Percentiles rank a stretch among this genome's conserved stretches.
These are phyloP conservation scores for Tulasnella sp. DNA, from an alignment of 768 basidiomycete genomes.

Conservation along the genomic window DNA sequence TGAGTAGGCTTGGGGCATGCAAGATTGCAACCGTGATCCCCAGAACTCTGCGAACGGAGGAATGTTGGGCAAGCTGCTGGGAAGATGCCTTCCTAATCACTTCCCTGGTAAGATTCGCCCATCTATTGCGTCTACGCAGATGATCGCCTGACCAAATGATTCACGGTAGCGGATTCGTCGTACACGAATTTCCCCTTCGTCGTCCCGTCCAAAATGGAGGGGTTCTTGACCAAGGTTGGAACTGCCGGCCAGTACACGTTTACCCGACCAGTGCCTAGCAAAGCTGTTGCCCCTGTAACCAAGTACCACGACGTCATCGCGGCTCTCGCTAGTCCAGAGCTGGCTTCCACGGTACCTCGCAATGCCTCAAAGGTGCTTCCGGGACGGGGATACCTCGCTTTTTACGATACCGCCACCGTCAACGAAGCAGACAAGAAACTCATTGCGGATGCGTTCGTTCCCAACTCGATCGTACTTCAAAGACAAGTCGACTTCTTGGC, in stretches of 20 bases:
- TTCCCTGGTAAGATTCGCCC: constrained; percentile 49
- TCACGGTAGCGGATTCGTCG: too few relatives aligned
- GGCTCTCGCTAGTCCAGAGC: constrained; percentile 8
- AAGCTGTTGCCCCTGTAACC: background rate
- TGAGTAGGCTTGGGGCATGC: too few relatives aligned
- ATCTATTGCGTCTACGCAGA: background rate
- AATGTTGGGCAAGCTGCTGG: constrained; percentile 66
- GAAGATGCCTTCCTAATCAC: too few relatives aligned
- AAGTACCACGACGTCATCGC: background rate
- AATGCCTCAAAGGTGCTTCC: background rate
- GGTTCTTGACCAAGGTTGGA: constrained; percentile 40
- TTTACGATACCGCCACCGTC: too few relatives aligned
- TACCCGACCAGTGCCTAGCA: constrained; percentile 42
- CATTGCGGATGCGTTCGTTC: constrained; percentile 7
- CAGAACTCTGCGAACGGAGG: constrained; percentile 66
- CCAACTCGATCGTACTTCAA: background rate
- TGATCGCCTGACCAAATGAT: background rate
- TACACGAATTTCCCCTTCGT: constrained; percentile 82
- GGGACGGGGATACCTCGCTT: constrained; percentile 16
- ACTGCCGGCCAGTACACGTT: constrained; percentile 54
- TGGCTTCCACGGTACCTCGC: background rate
- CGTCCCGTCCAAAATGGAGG: constrained; percentile 52
- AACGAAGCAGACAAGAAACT: background rate
- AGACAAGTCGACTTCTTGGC: constrained; percentile 33
- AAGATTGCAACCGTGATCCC: too few relatives aligned